phyloP scores from a whole-genome alignment of 306 rosid species.

The Erythrophleum fordii region DNA sequence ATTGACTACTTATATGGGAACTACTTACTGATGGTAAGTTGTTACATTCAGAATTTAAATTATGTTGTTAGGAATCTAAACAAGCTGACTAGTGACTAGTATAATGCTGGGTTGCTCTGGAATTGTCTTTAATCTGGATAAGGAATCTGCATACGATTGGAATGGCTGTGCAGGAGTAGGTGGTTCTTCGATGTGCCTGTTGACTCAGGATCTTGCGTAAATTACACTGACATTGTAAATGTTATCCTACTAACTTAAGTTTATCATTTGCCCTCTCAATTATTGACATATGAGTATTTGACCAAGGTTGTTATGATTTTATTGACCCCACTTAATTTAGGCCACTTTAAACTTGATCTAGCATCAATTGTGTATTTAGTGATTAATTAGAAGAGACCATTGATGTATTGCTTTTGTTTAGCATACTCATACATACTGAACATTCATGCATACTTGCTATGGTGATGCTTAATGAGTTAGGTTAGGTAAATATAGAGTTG shows the following conservation, averaged over 20 bases:
- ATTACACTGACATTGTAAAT: background rate
- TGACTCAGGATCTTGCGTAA: background rate
- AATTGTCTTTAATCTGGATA: background rate
- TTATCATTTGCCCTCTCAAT: background rate
- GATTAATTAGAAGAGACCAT: background rate
- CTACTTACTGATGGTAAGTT: background rate
- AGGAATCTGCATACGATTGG: background rate
- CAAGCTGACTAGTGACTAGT: background rate
- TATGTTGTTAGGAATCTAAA: slow-evolving; percentile 6
- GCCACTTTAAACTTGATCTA: background rate
- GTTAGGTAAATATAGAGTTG: slow-evolving; percentile 4
- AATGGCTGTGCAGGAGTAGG: background rate
- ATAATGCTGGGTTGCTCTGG: background rate
- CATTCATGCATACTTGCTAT: background rate
- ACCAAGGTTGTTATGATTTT: background rate
- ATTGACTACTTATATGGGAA: background rate
- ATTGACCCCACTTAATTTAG: too few relatives aligned
- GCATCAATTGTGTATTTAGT: slow-evolving; percentile 11
- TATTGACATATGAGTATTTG: background rate
- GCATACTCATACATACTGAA: slow-evolving; percentile 5
- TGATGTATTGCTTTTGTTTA: background rate
- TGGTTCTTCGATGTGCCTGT: slow-evolving; percentile 12
- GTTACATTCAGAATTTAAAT: background rate
- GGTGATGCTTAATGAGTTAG: slow-evolving; percentile 11
- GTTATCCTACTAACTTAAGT: background rate